Base-by-base conservation (phyloP, 2,329 filamentous ascomycete genomes). In the Phialophora macrospora region DNA sequence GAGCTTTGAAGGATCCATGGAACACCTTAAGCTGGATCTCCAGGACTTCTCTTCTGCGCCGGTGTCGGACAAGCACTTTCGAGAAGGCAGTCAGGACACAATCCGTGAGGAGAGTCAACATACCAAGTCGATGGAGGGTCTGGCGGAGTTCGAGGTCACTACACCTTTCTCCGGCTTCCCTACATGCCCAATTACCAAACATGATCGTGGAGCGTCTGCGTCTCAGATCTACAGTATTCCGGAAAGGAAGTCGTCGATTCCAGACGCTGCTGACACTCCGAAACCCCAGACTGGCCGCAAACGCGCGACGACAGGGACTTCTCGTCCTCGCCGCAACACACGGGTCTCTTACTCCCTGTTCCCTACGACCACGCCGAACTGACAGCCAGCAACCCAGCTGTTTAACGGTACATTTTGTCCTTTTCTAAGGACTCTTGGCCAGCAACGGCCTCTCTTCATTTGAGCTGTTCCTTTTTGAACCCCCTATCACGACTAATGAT, bases 281-380 rank as follows among this genome's bases (percentile, higher is more conserved):
- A 63, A 54, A 28, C 64, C 51, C 11, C 44, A 44, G 8, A 28
- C 17, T 30, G 56, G 56, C 46, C 71, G 71, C 22, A 68, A 61
- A 61, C 66, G 71, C 22, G 64, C 69, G 20, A 68, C 62, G n/a
- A 72, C 71, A 3, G 62, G 64, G 17, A 66, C 55, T 38, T 64
- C 62, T 51, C 66, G 69, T 4, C 66, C 66, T 41, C 60, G 68
- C 28, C 63, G 65, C 44, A 71, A 67, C 59, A 65, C 68, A 4
- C 68, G 79, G 49, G 74, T 78, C n/a, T 81, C 79, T 41, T 81
- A 81, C 70, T 81, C 80, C 48, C 75, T 80, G 52, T 80, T 80
- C 67, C 78, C 78, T 9, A 72, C 73, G 3, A 52, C 67, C 7
- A 22, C 55, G 32, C 38, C 68, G 20, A 63, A 22, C n/a, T 68